phyloP scores from a whole-genome alignment of 331 rosid genomes.

The Quercus lobata region DNA sequence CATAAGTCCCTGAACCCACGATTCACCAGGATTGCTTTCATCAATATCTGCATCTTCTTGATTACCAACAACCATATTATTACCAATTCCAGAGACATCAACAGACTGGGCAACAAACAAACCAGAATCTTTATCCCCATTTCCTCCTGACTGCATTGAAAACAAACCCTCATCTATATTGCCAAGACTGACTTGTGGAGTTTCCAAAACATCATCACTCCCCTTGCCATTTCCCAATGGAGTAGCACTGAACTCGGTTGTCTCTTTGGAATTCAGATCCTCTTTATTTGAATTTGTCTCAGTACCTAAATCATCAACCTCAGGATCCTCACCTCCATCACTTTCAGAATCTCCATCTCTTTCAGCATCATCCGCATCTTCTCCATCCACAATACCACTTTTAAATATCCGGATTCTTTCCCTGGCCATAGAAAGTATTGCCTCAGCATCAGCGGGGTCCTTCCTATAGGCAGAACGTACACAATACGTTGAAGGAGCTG shows the following conservation, averaged over 20 bases:
- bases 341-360: slow-evolving; percentile 70
- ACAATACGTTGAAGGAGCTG: slow-evolving; percentile 77
- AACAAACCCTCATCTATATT: slow-evolving; percentile 27
- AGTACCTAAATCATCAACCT: slow-evolving; percentile 48
- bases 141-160: slow-evolving; percentile 22
- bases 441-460: slow-evolving; percentile 60
- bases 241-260: slow-evolving; percentile 16
- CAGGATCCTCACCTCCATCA: slow-evolving; percentile 58
- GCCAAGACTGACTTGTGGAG: slow-evolving; percentile 24
- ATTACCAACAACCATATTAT: slow-evolving; percentile 17
- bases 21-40: slow-evolving; percentile 53
- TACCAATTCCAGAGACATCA: slow-evolving; percentile 30
- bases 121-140: slow-evolving; percentile 20
- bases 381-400: slow-evolving; percentile 45
- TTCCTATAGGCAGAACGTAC: slow-evolving; percentile 64
- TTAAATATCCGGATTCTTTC: slow-evolving; percentile 54
- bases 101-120: slow-evolving; percentile 8
- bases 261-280: slow-evolving; percentile 21
- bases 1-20: slow-evolving; percentile 72
- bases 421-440: slow-evolving; percentile 62
- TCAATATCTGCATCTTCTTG: slow-evolving; percentile 43
- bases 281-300: slow-evolving; percentile 31
- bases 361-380: slow-evolving; percentile 61
- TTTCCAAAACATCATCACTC: slow-evolving; percentile 17
- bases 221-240: slow-evolving; percentile 24